Conservation (phyloP, 1,284 basidiomycete species). For the Fomitopsis schrenkii region DNA sequence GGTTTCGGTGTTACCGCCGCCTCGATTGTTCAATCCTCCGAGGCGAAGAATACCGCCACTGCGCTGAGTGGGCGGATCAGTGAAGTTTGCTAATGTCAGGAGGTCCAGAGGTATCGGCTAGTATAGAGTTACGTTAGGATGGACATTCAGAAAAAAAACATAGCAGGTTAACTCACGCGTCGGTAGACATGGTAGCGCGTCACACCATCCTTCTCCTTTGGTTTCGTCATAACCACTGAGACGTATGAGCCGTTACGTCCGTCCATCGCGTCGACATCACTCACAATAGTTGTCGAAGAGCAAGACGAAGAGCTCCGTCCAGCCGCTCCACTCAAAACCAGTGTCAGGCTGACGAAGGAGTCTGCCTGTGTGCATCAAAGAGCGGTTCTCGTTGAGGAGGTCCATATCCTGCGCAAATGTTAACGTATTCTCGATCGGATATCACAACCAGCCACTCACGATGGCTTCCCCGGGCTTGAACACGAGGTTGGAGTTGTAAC, state of each 20-base stretch:
- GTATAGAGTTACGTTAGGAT: background rate
- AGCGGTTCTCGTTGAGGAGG: constrained; percentile 76
- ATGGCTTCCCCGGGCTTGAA: constrained; percentile 79
- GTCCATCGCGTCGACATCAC: constrained; percentile 21
- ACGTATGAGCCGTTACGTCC: constrained; percentile 3
- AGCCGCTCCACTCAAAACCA: constrained; percentile 76
- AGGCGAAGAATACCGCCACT: constrained; percentile 55
- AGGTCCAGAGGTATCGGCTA: constrained; percentile 90
- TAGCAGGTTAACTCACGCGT: constrained; percentile 41
- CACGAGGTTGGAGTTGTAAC: constrained; percentile 72
- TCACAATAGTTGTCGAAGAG: constrained; percentile 91
- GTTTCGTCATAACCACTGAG: constrained; percentile 85
- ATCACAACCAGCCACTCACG: constrained; percentile 41
- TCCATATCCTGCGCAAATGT: constrained; percentile 73
- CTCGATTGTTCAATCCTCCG: constrained; percentile 25
- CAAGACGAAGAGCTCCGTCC: constrained; percentile 84
- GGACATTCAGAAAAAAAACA: background rate
- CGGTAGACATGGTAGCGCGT: constrained; percentile 79
- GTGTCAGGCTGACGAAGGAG: constrained; percentile 82
- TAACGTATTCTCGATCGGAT: background rate
- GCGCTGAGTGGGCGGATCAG: constrained; percentile 66
- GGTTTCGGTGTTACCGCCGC: constrained; percentile 33
- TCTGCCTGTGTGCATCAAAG: constrained; percentile 79
- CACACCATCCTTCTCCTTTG: constrained; percentile 67
- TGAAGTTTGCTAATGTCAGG: constrained; percentile 77